Evolutionary conservation across 805 yeast species (phyloP).

Genomic region (Starmera amethionina): DNA sequence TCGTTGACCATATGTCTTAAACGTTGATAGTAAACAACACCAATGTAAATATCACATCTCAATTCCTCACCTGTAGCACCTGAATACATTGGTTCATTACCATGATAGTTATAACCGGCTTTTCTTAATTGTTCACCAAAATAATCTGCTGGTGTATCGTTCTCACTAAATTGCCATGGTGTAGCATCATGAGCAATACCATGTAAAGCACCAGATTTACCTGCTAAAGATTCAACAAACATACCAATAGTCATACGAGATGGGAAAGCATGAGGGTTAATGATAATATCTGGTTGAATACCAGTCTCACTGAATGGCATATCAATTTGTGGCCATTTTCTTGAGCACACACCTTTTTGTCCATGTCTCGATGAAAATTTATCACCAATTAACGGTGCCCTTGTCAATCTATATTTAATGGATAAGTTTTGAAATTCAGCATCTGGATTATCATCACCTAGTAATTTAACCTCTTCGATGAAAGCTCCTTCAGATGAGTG

Average conservation of each 20-base stretch:
- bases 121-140: constrained; percentile 85
- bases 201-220: constrained; percentile 96
- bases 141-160: constrained; percentile 93
- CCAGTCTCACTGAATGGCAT: constrained; percentile 97
- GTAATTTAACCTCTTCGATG: constrained; percentile 87
- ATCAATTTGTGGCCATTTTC: constrained; percentile 95
- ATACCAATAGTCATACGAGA: constrained; percentile 99
- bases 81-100: constrained; percentile 98
- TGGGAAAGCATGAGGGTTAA: constrained; percentile 99
- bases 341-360: constrained; percentile 96
- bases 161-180: constrained; percentile 89
- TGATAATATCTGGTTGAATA: constrained; percentile 94
- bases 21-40: constrained; percentile 96
- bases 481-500: constrained; percentile 92
- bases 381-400: constrained; percentile 94
- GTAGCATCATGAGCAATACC: constrained; percentile 97
- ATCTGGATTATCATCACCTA: constrained; percentile 71
- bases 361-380: constrained; percentile 97
- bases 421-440: constrained; percentile 78
- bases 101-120: constrained; percentile 95
- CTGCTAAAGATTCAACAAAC: constrained; percentile 98
- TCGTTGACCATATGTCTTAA: constrained; percentile 99
- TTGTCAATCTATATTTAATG: constrained; percentile 81
- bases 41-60: constrained; percentile 91
- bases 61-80: constrained; percentile 98